Percentiles rank a stretch among this genome's conserved stretches.
Evolutionary conservation across 768 basidiomycete genomes (phyloP).

Genomic region (Solioccasus polychromus): DNA sequence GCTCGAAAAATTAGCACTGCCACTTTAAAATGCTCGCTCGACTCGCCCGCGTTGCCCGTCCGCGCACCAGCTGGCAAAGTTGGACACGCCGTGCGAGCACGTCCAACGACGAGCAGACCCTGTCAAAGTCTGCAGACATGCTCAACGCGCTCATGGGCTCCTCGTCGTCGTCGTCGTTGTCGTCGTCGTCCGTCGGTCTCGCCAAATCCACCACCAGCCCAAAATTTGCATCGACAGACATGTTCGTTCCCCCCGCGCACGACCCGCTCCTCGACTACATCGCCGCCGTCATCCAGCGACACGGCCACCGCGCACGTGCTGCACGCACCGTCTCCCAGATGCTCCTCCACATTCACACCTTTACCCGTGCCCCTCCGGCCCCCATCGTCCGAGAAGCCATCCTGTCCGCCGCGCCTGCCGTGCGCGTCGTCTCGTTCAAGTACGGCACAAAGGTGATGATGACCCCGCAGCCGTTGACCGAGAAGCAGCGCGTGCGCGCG

Average conservation of each 20-base stretch:
- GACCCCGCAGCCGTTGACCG: conserved; percentile 70
- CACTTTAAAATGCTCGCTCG: too few relatives aligned
- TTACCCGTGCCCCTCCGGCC: conserved; percentile 75
- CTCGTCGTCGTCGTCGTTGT: conserved; percentile 3
- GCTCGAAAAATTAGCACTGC: too few relatives aligned
- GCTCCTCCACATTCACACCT: conserved; percentile 67
- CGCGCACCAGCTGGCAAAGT: too few relatives aligned
- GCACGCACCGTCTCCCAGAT: conserved; percentile 54
- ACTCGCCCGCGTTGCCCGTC: too few relatives aligned
- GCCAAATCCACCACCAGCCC: background rate
- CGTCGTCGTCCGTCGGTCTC: background rate
- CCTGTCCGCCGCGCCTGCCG: conserved; percentile 63
- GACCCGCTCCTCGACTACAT: conserved; percentile 75
- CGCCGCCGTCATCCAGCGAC: conserved; percentile 54
- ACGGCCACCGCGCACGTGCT: conserved; percentile 66
- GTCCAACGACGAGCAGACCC: conserved; percentile 21
- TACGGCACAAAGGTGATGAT: conserved; percentile 62
- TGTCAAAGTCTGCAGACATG: conserved; percentile 22
- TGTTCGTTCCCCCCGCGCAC: conserved; percentile 67
- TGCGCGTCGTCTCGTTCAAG: conserved; percentile 57
- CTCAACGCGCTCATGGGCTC: conserved; percentile 25
- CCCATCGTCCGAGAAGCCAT: conserved; percentile 79
- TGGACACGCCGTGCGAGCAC: conserved; percentile 14
- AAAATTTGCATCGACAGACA: conserved; percentile 10
- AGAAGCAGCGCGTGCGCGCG: conserved; percentile 71